Evolutionary conservation across 768 basidiomycete species (phyloP).

Genomic region (Macrolepiota dolichaula): DNA sequence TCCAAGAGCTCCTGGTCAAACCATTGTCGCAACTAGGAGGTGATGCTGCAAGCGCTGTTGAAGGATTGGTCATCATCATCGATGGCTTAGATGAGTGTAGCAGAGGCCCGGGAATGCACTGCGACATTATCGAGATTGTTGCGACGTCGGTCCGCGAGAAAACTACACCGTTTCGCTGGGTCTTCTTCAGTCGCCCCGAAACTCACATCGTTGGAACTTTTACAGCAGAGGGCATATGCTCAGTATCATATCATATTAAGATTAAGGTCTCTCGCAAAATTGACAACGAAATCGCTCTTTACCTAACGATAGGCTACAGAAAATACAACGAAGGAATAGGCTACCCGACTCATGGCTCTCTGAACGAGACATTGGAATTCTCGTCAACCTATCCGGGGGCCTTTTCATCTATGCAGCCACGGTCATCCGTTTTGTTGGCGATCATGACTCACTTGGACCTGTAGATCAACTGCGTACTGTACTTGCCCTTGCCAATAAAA

Average conservation of each 20-base stretch:
- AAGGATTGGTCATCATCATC: neutral
- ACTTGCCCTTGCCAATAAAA: neutral
- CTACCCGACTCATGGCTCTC: constrained; percentile 5
- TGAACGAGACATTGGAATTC: neutral
- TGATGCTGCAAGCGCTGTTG: neutral
- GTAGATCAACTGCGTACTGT: neutral
- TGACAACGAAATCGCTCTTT: neutral
- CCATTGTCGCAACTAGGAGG: neutral
- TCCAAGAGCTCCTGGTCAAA: neutral
- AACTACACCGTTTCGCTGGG: neutral
- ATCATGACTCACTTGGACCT: neutral
- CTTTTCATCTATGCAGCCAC: neutral
- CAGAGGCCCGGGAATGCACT: neutral
- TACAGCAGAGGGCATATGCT: neutral
- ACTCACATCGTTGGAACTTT: neutral
- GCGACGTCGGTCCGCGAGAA: neutral
- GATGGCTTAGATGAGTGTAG: neutral
- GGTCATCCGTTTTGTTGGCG: neutral
- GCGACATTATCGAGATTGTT: neutral
- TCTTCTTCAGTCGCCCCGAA: neutral
- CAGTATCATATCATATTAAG: neutral
- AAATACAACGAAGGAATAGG: neutral
- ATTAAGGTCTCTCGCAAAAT: constrained; percentile 1
- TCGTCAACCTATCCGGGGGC: neutral
- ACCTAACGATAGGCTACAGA: neutral